Base-by-base conservation (phyloP, 495 filamentous ascomycete genomes). In the Aspergillus carlsbadensis region DNA sequence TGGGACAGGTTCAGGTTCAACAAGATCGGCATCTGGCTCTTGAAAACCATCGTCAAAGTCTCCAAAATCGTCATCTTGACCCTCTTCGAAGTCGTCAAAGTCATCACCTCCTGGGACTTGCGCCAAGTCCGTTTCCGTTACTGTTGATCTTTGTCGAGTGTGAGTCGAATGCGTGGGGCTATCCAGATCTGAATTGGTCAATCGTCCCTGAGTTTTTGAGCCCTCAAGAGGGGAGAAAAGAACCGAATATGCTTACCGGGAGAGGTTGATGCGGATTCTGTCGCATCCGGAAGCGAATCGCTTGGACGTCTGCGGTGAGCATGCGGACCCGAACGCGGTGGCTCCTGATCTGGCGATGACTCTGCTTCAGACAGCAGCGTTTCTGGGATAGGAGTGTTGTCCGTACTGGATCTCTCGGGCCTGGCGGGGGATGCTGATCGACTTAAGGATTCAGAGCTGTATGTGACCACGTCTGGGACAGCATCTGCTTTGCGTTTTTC, bases 41-140 rank as follows among this genome's bases (percentile, higher is more conserved):
- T 91, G 83, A 74, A 92, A 91, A 43, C 83, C 90, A 64, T 93
- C 90, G 65, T 89, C 90, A 74, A 98, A 98, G 69, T 96, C 92
- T 46, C 85, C 90, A 75, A 98, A 98, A 69, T 96, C 91, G 34
- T 67, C 76, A 59, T 84, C 84, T 50, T 80, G 82, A 37, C 87
- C 89, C 67, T 91, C 91, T 66, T 92, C 92, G 67, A 98, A 97
- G 63, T 97, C 92, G 71, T 97, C 94, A 82, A 98, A 96, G 56
- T 96, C 92, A 65, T 94, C 92, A 58, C 76, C 21, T 58, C 64
- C 45, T 34, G 20, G 24, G n/a, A 52, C 54, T 77, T 72, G 75
- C 50, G 69, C 59, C 33, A 69, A 65, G 52, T 70, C 70, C 48
- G 74, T 70, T 54, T 69, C 72, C 45, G 70, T 55, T 46, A 57